phyloP scores from a whole-genome alignment of 192 early-diverging fungal species.

The Jimgerdemannia lactiflua region DNA sequence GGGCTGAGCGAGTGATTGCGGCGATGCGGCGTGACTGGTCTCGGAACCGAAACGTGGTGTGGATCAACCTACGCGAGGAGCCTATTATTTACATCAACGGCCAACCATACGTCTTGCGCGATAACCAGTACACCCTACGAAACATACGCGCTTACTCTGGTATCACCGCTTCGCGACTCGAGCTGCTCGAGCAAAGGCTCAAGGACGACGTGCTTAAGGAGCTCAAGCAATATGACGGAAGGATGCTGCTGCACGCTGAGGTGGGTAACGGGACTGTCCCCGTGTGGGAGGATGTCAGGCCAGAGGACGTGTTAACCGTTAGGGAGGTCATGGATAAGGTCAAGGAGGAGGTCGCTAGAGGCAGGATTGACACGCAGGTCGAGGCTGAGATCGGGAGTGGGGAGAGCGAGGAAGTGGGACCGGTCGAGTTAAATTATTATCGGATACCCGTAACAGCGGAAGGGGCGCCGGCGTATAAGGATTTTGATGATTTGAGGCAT shows the following conservation, averaged over 20 bases:
- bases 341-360: constrained; percentile 19
- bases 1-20: constrained; percentile 44
- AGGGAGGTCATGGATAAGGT: constrained; percentile 45
- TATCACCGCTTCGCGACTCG: constrained; percentile 47
- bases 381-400: background rate
- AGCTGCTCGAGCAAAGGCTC: constrained; percentile 50
- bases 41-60: constrained; percentile 29
- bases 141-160: constrained; percentile 61
- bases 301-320: constrained; percentile 48
- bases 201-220: constrained; percentile 56
- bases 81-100: constrained; percentile 66
- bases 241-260: constrained; percentile 56
- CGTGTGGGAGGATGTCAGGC: constrained; percentile 59
- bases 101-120: constrained; percentile 61
- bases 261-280: constrained; percentile 38
- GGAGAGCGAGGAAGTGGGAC: constrained; percentile 1
- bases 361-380: constrained; percentile 6
- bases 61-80: constrained; percentile 69
- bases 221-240: constrained; percentile 40
- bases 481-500: constrained; percentile 52
- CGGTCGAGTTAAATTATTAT: constrained; percentile 32
- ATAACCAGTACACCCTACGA: constrained; percentile 52
- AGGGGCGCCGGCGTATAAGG: constrained; percentile 42
- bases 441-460: constrained; percentile 65
- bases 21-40: constrained; percentile 5